Base-by-base conservation (phyloP, 352 stramenopile genomes). In the Phytophthora chlamydospora region DNA sequence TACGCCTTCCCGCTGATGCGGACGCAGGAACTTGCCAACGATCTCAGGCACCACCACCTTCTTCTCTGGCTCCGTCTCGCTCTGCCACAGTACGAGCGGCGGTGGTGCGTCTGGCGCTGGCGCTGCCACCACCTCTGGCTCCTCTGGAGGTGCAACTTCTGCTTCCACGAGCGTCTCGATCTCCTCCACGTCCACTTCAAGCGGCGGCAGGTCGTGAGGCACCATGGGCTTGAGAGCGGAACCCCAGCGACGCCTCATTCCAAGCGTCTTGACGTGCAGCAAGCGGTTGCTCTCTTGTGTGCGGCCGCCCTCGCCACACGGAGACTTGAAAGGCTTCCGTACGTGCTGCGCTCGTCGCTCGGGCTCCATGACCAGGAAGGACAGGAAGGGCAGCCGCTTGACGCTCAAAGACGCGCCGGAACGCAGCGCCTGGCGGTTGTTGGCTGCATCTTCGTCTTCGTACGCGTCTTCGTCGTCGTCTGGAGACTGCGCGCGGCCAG, bases 1-100 rank as follows among this genome's bases (percentile, higher is more conserved):
- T 43, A 99, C 96, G 32, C 96, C 97, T 72, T 98, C 96, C 17
- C 95, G 83, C 74, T 98, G 94, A 78, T 99, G 97, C 41, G 96
- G 96, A 19, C 97, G 90, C 33, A 99, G 66, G 66, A 93, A 98
- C 53, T 98, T 98, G 55, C 90, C 90, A 5, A 99, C 80, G 21
- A 98, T 90, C 24, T 93, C 83, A 8, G 91, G 87, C 12, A 97
- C 88, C 29, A 96, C 81, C 5, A 95, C 80, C 34, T 85, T 78
- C 17, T 83, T 38, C 5, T 85, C 60, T 2, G 77, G 65, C 36
- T 95, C 63, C 1, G 88, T 84, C 48, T 88, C 68, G 46, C 81
- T 89, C 33, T 89, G 70, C 88, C 88, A 96, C 10, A 96, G 65
- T 34, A 96, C 83, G 11, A 96, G 72, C 8, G 88, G 88, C 14